Evolutionary conservation across 176 grass and related monocot genomes (phyloP).

Genomic region (Phoenix roebelenii): DNA sequence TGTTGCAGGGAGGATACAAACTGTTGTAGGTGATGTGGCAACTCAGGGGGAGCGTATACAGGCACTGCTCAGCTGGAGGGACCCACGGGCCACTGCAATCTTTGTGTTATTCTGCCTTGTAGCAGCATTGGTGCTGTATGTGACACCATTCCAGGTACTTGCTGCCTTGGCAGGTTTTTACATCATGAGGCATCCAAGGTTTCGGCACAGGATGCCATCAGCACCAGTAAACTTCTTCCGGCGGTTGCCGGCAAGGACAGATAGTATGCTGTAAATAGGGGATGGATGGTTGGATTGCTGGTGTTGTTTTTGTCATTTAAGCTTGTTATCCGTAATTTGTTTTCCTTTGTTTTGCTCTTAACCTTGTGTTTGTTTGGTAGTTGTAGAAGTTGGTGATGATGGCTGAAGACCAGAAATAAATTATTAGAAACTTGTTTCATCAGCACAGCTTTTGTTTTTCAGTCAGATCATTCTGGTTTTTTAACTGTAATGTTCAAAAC

Average conservation of each 20-base stretch:
- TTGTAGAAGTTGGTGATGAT: no score
- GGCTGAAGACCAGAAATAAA: no score
- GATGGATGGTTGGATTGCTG: background rate
- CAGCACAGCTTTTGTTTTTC: no score
- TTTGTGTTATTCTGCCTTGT: conserved; percentile 86
- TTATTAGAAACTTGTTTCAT: no score
- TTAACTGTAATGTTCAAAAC: no score
- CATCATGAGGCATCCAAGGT: conserved; percentile 86
- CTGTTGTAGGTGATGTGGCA: conserved; percentile 78
- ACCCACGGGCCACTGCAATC: conserved; percentile 71
- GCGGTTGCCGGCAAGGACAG: conserved; percentile 62
- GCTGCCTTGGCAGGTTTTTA: conserved; percentile 69
- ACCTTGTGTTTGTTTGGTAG: no score
- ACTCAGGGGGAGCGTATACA: conserved; percentile 93
- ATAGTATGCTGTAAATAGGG: conserved; percentile 70
- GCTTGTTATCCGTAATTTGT: no score
- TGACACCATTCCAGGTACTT: conserved; percentile 80
- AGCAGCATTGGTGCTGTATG: conserved; percentile 63
- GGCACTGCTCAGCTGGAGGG: conserved; percentile 91
- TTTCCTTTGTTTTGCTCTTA: no score
- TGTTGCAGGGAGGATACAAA: conserved; percentile 87
- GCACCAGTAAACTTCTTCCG: conserved; percentile 77
- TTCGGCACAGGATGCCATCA: conserved; percentile 73
- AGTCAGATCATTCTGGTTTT: no score
- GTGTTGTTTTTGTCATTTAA: no score